Conservation (phyloP, 2,329 filamentous ascomycete species). For the Sporothrix brasiliensis region DNA sequence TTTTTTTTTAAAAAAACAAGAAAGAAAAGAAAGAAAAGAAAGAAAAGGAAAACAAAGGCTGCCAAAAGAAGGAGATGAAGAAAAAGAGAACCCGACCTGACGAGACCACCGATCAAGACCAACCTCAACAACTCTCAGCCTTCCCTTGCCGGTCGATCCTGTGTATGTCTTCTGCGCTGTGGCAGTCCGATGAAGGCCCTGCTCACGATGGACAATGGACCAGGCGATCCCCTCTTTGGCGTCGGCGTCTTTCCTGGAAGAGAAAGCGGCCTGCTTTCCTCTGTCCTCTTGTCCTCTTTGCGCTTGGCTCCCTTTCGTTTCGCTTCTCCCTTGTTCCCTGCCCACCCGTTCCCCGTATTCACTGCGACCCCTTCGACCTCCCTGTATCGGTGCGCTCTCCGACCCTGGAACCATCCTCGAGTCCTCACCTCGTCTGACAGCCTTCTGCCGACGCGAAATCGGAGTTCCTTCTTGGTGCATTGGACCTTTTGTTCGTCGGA, state of each 20-base stretch:
- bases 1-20: no score
- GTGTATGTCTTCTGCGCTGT: background rate
- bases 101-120: no score
- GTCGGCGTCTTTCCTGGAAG: conserved; percentile 5
- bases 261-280: conserved; percentile 3
- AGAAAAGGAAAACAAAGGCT: background rate
- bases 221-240: background rate
- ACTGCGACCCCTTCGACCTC: conserved; percentile 1
- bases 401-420: background rate
- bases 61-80: background rate
- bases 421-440: background rate
- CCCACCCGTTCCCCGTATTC: conserved; percentile 7
- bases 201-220: conserved; percentile 1
- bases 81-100: background rate
- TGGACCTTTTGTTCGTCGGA: background rate
- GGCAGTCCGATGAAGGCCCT: background rate
- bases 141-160: background rate
- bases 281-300: background rate
- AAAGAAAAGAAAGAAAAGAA: no score
- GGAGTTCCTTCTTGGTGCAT: background rate
- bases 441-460: no score
- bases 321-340: conserved; percentile 5
- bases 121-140: background rate
- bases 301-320: background rate
- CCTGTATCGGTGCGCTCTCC: background rate